Evolutionary conservation across 1,139 yeast genomes (phyloP).

Genomic region (Yamadazyma friedrichii): DNA sequence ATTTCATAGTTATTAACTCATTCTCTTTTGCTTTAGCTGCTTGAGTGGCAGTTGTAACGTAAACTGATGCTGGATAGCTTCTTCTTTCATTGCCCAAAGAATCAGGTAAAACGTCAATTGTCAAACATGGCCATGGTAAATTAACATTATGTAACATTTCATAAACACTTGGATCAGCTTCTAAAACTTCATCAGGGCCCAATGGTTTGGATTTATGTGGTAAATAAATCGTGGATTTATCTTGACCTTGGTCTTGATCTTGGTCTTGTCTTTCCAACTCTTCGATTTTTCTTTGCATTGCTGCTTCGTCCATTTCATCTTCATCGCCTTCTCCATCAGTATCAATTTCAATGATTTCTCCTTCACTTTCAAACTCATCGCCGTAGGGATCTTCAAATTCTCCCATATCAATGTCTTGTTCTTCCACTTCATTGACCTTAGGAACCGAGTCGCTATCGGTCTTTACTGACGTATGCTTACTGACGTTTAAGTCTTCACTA

Average conservation of each 20-base stretch:
- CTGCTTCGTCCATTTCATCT: slow-evolving; percentile 41
- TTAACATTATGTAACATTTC: slow-evolving; percentile 95
- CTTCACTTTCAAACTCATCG: slow-evolving; percentile 93
- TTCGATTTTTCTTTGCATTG: slow-evolving; percentile 22
- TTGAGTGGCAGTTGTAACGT: slow-evolving; percentile 90
- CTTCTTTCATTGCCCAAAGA: slow-evolving; percentile 84
- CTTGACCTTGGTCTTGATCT: slow-evolving; percentile 15
- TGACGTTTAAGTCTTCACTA: slow-evolving; percentile 34
- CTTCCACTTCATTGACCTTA: slow-evolving; percentile 20
- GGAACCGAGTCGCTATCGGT: slow-evolving; percentile 24
- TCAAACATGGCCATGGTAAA: slow-evolving; percentile 96
- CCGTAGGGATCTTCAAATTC: slow-evolving; percentile 94
- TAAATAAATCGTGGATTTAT: slow-evolving; percentile 55
- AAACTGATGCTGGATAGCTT: slow-evolving; percentile 83
- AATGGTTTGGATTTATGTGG: slow-evolving; percentile 88
- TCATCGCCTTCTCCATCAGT: slow-evolving; percentile 64
- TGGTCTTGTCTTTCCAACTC: slow-evolving; percentile 33
- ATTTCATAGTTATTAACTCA: slow-evolving; percentile 79
- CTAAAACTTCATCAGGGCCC: slow-evolving; percentile 94
- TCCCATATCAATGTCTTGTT: slow-evolving; percentile 65
- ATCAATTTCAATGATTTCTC: slow-evolving; percentile 78
- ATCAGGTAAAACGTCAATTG: slow-evolving; percentile 88
- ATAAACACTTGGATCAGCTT: slow-evolving; percentile 94
- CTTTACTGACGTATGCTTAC: slow-evolving; percentile 16
- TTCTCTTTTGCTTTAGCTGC: slow-evolving; percentile 86